Evolutionary conservation across 169 alveolate genomes (phyloP), one percentile per base, ranked within the genome.

Genomic region (Cryptosporidium ubiquitum): DNA sequence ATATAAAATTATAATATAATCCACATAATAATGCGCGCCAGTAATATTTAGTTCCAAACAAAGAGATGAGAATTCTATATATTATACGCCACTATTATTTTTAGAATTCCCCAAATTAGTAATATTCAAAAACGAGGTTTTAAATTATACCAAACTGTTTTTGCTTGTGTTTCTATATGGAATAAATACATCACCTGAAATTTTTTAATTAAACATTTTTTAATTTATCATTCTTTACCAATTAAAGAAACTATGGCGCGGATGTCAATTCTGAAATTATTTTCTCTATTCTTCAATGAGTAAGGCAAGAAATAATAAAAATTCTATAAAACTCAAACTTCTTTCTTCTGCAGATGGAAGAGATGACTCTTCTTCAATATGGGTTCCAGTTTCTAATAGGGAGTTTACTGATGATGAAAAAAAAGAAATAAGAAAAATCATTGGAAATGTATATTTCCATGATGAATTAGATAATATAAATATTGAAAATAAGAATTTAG

Each of bases 361-460:
- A 14, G 47, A n/a, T 42, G 26, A 33, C 5, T 58, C 49, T 16
- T 26, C 23, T 37, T 29, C 58, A 20, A 60, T 14, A 3, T 79
- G 89, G 89, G 55, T 44, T 33, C 31, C 58, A 5, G 68, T 44
- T 61, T 44, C 89, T 55, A 61, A 79, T 18, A 35, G 44, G n/a
- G 47, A 61, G 49, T 64, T 60, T 61, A 61, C 89, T n/a, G 44
- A 39, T 29, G 75, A 79, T 14, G 89, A 79, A 44, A 58, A 40
- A 35, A 39, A 58, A 44, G 69, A 42, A 40, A 64, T 79, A 18
- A 20, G 66, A 29, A 79, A 58, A 33, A 23, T 79, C 5, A 37
- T 79, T 44, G 89, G 89, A 58, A 66, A 58, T 64, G 75, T 79
- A 20, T 37, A 57, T 23, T 64, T 79, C 10, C 74, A 68, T 14